Conservation (phyloP, 2,329 filamentous ascomycete species). For the Rachicladosporium sp. region DNA sequence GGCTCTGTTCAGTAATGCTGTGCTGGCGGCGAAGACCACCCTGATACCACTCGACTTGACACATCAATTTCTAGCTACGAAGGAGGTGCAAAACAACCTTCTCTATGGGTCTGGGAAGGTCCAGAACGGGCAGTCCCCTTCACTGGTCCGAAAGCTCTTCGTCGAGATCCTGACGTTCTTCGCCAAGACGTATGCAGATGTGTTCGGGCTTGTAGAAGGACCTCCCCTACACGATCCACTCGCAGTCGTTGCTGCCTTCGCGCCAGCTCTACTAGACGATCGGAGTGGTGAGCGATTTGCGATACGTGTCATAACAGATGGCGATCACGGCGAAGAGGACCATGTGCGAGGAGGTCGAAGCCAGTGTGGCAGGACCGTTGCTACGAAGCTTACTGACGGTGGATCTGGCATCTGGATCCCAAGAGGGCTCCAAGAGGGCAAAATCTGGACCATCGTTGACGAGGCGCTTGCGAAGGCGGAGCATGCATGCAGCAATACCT, state of each 20-base stretch:
- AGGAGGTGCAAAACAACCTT: slow-evolving; percentile 54
- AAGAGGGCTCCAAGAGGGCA: slow-evolving; percentile 54
- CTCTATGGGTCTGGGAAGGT: slow-evolving; percentile 42
- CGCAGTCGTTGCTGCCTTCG: slow-evolving; percentile 68
- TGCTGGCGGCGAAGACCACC: slow-evolving; percentile 62
- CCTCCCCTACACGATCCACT: slow-evolving; percentile 90
- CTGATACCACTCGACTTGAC: slow-evolving; percentile 82
- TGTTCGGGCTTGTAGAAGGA: slow-evolving; percentile 69
- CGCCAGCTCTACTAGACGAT: slow-evolving; percentile 44
- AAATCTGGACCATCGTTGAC: slow-evolving; percentile 70
- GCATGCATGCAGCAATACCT: not conserved
- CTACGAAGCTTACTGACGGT: slow-evolving; percentile 44
- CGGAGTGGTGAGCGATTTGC: slow-evolving; percentile 50
- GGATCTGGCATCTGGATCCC: slow-evolving; percentile 66
- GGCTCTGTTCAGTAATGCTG: slow-evolving; percentile 57
- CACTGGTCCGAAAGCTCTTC: slow-evolving; percentile 59
- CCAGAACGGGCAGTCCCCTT: slow-evolving; percentile 16
- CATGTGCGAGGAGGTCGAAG: slow-evolving; percentile 45
- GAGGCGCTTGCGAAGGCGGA: slow-evolving; percentile 60
- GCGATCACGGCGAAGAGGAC: slow-evolving; percentile 51
- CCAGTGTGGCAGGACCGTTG: slow-evolving; percentile 51
- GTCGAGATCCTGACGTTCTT: slow-evolving; percentile 86
- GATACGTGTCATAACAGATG: slow-evolving; percentile 62
- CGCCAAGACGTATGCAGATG: slow-evolving; percentile 68
- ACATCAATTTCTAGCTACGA: slow-evolving; percentile 75